Percentiles rank a stretch among this genome's conserved stretches.
phyloP scores from a whole-genome alignment of 2,329 filamentous ascomycete species.

The Phaeomoniella chlamydospora region DNA sequence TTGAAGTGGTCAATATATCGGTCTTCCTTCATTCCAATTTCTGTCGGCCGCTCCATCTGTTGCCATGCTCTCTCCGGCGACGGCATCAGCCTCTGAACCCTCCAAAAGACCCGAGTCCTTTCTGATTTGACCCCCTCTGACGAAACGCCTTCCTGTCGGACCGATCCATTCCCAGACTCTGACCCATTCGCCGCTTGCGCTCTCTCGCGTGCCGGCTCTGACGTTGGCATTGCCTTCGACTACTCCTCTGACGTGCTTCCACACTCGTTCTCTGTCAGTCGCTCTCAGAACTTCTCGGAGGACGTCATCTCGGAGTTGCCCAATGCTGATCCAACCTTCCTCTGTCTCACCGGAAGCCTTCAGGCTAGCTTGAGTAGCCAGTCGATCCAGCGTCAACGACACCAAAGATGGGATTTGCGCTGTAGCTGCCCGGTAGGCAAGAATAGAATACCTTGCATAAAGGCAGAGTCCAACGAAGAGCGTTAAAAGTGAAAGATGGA shows the following conservation, averaged over 20 bases:
- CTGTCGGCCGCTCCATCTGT: slow-evolving; percentile 7
- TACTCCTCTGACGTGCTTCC: slow-evolving; percentile 67
- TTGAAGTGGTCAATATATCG: slow-evolving; percentile 24
- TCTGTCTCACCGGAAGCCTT: slow-evolving; percentile 50
- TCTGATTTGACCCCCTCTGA: slow-evolving; percentile 11
- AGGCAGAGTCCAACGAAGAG: slow-evolving; percentile 32
- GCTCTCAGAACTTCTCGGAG: slow-evolving; percentile 68
- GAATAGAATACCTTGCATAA: slow-evolving; percentile 53
- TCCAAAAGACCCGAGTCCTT: slow-evolving; percentile 8
- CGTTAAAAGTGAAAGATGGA: slow-evolving; percentile 32
- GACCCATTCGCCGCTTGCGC: slow-evolving; percentile 37
- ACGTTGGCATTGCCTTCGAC: slow-evolving; percentile 94
- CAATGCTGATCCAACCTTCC: slow-evolving; percentile 73
- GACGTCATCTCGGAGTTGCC: slow-evolving; percentile 83
- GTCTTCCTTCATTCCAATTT: slow-evolving; percentile 25
- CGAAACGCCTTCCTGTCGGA: slow-evolving; percentile 23
- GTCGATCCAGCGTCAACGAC: slow-evolving; percentile 65
- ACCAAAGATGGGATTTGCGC: slow-evolving; percentile 72
- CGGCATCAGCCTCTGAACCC: slow-evolving; percentile 1
- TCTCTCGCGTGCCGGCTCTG: slow-evolving; percentile 56
- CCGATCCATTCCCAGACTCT: slow-evolving; percentile 58
- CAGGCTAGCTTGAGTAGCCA: slow-evolving; percentile 73
- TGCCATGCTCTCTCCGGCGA: slow-evolving; percentile 14
- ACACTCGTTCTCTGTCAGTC: slow-evolving; percentile 62
- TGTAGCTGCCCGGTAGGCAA: slow-evolving; percentile 48